These are phyloP conservation scores for Aspergillus awamori DNA, from an alignment of 2,329 filamentous ascomycete genomes.

Conservation along the genomic window DNA sequence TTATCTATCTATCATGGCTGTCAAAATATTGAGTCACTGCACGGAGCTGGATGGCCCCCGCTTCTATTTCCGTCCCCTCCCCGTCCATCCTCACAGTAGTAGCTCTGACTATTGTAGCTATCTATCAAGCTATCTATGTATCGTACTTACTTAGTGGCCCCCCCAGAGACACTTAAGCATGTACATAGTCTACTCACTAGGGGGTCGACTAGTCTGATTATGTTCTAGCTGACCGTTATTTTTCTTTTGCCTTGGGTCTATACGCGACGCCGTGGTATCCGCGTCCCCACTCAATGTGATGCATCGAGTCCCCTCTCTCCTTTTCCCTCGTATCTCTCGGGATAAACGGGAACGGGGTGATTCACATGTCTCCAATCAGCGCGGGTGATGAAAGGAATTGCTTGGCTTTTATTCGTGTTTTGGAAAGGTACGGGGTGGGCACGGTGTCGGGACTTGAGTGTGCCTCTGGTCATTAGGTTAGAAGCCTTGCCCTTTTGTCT, in stretches of 20 bases:
- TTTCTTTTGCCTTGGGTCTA: slow-evolving; percentile 2
- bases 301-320: background rate
- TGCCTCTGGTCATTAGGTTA: background rate
- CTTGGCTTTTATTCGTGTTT: background rate
- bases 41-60: no score
- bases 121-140: background rate
- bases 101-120: no score
- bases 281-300: slow-evolving; percentile 6
- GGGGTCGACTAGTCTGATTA: slow-evolving; percentile 3
- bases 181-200: background rate
- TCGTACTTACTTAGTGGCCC: background rate
- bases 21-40: slow-evolving; percentile 4
- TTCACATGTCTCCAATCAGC: background rate
- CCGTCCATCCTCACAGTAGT: no score
- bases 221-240: slow-evolving; percentile 14
- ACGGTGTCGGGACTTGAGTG: background rate
- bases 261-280: background rate
- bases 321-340: background rate
- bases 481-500: background rate
- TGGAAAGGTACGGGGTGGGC: background rate
- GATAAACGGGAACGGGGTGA: background rate
- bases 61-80: no score
- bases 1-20: slow-evolving; percentile 3
- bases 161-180: background rate
- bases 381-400: background rate